Conservation (phyloP, 371 early-diverging fungal species). For the Mortierella sp. region DNA sequence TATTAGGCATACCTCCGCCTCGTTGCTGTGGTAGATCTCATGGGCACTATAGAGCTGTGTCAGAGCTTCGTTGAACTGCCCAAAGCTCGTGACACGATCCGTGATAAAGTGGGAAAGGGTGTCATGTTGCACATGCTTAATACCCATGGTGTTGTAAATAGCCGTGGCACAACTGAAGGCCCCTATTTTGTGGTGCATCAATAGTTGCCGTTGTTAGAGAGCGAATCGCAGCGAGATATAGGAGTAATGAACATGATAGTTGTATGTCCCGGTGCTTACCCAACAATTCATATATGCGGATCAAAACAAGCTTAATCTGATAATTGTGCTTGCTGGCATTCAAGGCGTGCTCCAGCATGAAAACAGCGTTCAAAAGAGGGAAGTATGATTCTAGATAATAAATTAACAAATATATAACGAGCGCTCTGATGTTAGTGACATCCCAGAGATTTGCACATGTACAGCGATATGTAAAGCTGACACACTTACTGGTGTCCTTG, state of each 20-base stretch:
- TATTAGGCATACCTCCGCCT: conserved; percentile 63
- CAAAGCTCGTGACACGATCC: conserved; percentile 35
- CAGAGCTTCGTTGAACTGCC: conserved; percentile 33
- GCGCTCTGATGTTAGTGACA: too few species aligned
- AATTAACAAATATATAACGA: background rate
- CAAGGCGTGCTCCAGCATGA: conserved; percentile 82
- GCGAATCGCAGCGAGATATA: background rate
- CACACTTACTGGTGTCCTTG: conserved; percentile 52
- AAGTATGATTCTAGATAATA: conserved; percentile 38
- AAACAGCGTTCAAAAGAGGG: conserved; percentile 64
- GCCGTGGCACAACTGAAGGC: conserved; percentile 72
- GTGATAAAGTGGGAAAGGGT: conserved; percentile 67
- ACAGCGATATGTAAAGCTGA: background rate
- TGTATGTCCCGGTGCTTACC: too few species aligned
- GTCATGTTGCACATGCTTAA: conserved; percentile 92
- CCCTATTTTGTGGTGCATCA: conserved; percentile 52
- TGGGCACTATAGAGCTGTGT: conserved; percentile 57
- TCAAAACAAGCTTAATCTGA: conserved; percentile 83
- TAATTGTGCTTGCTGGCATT: conserved; percentile 81
- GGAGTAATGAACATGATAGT: too few species aligned
- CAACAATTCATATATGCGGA: conserved; percentile 78
- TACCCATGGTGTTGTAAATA: conserved; percentile 79
- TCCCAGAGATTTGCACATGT: too few species aligned
- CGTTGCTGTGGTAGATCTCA: conserved; percentile 84
- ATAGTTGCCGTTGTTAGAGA: too few species aligned